Evolutionary conservation across 768 basidiomycete species (phyloP), one percentile per base, ranked within the genome.

Genomic region (Rhodotorula paludigena): DNA sequence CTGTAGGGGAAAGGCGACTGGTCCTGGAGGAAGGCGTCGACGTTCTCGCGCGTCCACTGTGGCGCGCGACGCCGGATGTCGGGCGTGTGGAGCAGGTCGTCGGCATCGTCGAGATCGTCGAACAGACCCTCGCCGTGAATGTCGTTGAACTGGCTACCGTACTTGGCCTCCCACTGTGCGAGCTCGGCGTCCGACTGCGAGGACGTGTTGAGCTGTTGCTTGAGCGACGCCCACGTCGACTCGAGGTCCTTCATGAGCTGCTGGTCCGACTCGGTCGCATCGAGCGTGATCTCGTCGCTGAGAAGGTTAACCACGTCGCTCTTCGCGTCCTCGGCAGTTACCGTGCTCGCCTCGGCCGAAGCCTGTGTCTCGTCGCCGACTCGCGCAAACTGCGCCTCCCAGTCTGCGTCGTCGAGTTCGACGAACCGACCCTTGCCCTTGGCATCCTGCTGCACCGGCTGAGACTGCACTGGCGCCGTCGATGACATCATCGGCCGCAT

Each of bases 351-450:
- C 1, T 5, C 15, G 4, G 39, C 15, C 38, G 36, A 41, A 3
- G 38, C 48, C 32, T 36, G n/a, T 18, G 45, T 45, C 57, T 42
- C 30, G 3, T 39, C 28, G 11, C 47, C 62, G 2, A 63, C 56
- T 5, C 52, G 48, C 2, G 68, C 76, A 47, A 76, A 76, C 47
- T 74, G 64, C 9, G 64, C 71, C 58, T 74, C 74, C 76, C 76
- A 76, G n/a, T 66, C 60, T 25, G 67, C 67, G 35, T 75, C 75
- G 61, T 69, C 66, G 35, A 76, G 71, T 53, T 78, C 78, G 56
- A 75, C 74, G 33, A 78, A 74, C 32, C 84, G 82, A 25, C 81
- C 84, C 76, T 90, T 92, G 3, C 88, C 89, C 77, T 94, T 97
- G 21, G 33, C 60, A 35, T 48, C 49, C 21, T 23, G 36, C 47